Evolutionary conservation across 805 yeast species (phyloP).

Genomic region (Starmera quercuum): DNA sequence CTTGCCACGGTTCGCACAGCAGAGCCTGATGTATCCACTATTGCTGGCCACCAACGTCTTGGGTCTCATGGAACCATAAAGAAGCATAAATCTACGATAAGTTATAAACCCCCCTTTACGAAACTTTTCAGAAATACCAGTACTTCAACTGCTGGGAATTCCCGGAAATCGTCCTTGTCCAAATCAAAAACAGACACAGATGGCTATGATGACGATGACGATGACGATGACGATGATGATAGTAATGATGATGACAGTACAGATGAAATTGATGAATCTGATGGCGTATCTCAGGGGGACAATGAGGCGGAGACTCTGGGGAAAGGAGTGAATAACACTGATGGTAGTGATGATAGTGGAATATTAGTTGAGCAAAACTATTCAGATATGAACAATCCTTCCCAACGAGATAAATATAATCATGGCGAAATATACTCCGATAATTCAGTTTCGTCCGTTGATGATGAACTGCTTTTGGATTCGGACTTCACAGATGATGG

Average conservation of each 20-base stretch:
- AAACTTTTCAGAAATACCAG: conserved; percentile 16
- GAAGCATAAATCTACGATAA: too few relatives aligned
- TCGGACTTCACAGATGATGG: conserved; percentile 32
- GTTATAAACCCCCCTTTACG: conserved; percentile 14
- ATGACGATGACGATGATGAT: conserved; percentile 16
- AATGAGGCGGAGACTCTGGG: conserved; percentile 5
- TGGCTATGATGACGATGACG: conserved; percentile 17
- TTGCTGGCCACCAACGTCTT: too few relatives aligned
- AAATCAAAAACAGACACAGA: conserved; percentile 4
- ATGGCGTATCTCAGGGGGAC: conserved; percentile 1
- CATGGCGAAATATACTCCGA: conserved; percentile 6
- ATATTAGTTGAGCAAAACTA: conserved; percentile 16
- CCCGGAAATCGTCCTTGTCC: too few relatives aligned
- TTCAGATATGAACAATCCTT: conserved; percentile 15
- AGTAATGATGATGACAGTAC: conserved; percentile 5
- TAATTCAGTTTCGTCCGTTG: conserved; percentile 21
- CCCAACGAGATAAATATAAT: conserved; percentile 8
- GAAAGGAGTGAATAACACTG: conserved; percentile 1
- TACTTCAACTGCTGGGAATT: conserved; percentile 4
- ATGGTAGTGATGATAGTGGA: conserved; percentile 9
- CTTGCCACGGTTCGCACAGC: not conserved
- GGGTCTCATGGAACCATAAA: too few relatives aligned
- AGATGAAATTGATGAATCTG: conserved; percentile 8
- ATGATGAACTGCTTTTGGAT: conserved; percentile 17
- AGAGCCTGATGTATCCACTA: too few relatives aligned